Conservation (phyloP, 2,329 filamentous ascomycete species). For the Fusarium nisikadoi region DNA sequence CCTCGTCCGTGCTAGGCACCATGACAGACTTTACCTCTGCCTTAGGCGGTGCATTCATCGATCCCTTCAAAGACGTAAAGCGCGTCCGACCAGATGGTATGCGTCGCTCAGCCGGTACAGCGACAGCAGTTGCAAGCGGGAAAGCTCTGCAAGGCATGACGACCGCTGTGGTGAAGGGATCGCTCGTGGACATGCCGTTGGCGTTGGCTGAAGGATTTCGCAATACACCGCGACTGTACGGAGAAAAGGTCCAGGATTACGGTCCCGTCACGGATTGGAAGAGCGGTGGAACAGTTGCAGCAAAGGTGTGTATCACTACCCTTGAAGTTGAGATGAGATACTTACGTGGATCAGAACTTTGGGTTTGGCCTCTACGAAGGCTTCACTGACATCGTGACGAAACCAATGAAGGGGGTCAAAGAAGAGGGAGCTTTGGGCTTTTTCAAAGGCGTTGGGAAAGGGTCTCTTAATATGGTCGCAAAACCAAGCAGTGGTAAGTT, state of each 20-base stretch:
- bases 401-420: background rate
- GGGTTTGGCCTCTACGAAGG: background rate
- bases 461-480: background rate
- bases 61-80: constrained; percentile 1
- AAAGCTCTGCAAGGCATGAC: background rate
- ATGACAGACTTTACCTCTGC: background rate
- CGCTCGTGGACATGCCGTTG: background rate
- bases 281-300: background rate
- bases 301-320: background rate
- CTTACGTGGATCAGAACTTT: background rate
- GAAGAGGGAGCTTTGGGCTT: background rate
- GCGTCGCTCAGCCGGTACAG: background rate
- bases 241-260: background rate
- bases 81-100: background rate
- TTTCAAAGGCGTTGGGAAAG: background rate
- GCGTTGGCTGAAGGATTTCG: background rate
- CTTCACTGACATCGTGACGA: background rate
- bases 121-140: background rate
- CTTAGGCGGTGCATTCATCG: background rate
- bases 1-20: background rate
- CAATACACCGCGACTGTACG: background rate
- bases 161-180: background rate
- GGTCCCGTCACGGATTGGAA: background rate
- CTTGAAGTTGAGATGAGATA: accelerated
- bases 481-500: constrained; percentile 5